Evolutionary conservation across 2,329 filamentous ascomycete species (phyloP).

Genomic region (Parastagonospora nodorum): DNA sequence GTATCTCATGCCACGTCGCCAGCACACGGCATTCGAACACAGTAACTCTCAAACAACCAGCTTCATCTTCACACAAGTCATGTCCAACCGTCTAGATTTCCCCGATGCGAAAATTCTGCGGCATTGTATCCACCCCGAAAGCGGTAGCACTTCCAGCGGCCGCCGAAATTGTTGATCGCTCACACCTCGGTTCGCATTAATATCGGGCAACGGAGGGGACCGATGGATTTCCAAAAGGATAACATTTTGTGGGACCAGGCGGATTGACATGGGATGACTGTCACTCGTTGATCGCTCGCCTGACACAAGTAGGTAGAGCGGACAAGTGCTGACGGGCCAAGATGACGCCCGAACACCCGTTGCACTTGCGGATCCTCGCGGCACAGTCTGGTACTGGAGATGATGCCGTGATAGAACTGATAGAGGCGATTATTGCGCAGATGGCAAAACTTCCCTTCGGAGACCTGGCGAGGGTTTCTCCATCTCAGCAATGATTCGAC

Average conservation of each 20-base stretch:
- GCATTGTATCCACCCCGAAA: background rate
- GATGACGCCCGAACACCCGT: background rate
- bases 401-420: background rate
- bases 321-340: background rate
- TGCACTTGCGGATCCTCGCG: background rate
- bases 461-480: too few species aligned
- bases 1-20: too few species aligned
- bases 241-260: constrained; percentile 9
- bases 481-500: too few species aligned
- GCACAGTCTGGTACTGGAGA: background rate
- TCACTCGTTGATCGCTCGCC: constrained; percentile 8
- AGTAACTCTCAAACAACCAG: background rate
- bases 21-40: too few species aligned
- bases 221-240: background rate
- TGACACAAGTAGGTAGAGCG: constrained; percentile 5
- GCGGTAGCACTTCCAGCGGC: background rate
- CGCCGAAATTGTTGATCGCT: background rate
- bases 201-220: constrained; percentile 1
- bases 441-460: too few species aligned
- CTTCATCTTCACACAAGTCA: background rate
- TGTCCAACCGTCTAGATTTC: too few species aligned
- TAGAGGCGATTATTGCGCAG: background rate
- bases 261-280: background rate
- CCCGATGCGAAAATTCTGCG: constrained; percentile 12
- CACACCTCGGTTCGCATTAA: constrained; percentile 6